A percentile compares a stretch with the other conserved stretches of the same genome.
Conservation (phyloP, 495 filamentous ascomycete species). For the Neurospora sp. region DNA sequence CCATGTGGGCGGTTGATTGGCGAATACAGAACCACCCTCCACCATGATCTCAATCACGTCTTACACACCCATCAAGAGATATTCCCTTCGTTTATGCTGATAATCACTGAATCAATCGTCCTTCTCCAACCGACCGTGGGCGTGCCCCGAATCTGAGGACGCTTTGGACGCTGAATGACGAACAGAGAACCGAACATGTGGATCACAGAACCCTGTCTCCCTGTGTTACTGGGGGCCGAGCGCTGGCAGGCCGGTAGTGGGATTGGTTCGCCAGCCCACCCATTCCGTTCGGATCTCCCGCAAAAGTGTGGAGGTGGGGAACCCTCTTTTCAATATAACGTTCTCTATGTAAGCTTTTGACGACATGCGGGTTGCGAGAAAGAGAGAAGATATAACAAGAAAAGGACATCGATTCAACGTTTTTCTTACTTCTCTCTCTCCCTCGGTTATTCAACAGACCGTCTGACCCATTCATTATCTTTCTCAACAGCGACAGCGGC, state of each 20-base stretch:
- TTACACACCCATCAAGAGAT: neutral
- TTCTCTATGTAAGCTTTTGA: neutral
- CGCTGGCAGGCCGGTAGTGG: neutral
- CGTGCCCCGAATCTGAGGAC: neutral
- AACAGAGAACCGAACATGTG: neutral
- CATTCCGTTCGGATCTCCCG: neutral
- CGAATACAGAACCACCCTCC: neutral
- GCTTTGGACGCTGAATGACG: neutral
- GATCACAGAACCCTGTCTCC: neutral
- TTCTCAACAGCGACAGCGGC: constrained; percentile 1
- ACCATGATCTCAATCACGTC: neutral
- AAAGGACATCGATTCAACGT: neutral
- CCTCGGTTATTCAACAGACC: neutral
- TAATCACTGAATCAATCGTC: neutral
- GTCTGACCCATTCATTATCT: neutral
- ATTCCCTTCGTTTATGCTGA: neutral
- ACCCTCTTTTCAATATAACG: neutral
- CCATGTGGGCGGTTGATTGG: neutral
- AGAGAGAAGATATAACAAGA: neutral
- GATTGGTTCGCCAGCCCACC: neutral
- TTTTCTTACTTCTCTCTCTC: neutral
- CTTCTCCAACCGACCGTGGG: neutral
- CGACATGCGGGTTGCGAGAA: neutral
- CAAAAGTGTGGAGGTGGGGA: neutral
- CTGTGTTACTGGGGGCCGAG: neutral